Evolutionary conservation across 75 land plant genomes (phyloP), one percentile per base, ranked within the genome.

Genomic region (Selaginella tamariscina): DNA sequence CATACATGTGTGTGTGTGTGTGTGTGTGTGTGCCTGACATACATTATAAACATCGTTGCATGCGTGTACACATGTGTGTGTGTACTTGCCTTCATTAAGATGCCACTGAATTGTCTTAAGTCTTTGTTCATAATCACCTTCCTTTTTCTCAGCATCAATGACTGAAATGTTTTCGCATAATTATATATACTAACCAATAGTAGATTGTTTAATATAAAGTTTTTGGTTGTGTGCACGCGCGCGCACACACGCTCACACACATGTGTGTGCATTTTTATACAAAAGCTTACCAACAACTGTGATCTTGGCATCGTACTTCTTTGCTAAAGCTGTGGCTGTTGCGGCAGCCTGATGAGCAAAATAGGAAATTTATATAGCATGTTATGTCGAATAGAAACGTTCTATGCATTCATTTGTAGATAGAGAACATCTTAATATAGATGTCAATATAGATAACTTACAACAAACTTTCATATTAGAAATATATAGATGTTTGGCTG

Each of bases 91-190:
- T 87, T 90, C 87, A 55, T 91, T 76, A 62, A 95, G 79, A 73
- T 90, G 99, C 99, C 99, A 95, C 21, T 87, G 83, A 32, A 95
- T 84, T 73, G 84, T 87, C 44, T 90, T 81, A 49, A 95, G 70
- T 49, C 84, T 85, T 31, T 78, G 63, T 15, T 95, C 92, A 72
- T 90, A 86, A 76, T 87, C 91, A 57, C 85, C 79, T 54, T 95
- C 96, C 66, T 82, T 83, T 18, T 65, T 64, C 66, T 85, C 82
- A 65, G 85, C 99, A 81, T 95, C 97, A 72, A 95, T 87, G 59
- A 95, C 99, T 95, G 83, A 71, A 84, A 69, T 68, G 27, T 24
- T 31, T 75, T 62, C 60, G 21, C 49, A 64, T 5, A 39, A 5
- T 39, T 15, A 39, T 39, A 39, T n/a, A n/a, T n/a, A n/a, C n/a